Percentiles rank a stretch among this genome's conserved stretches.
phyloP scores from a whole-genome alignment of 352 stramenopile species.

The Thalassiosira sp. region DNA sequence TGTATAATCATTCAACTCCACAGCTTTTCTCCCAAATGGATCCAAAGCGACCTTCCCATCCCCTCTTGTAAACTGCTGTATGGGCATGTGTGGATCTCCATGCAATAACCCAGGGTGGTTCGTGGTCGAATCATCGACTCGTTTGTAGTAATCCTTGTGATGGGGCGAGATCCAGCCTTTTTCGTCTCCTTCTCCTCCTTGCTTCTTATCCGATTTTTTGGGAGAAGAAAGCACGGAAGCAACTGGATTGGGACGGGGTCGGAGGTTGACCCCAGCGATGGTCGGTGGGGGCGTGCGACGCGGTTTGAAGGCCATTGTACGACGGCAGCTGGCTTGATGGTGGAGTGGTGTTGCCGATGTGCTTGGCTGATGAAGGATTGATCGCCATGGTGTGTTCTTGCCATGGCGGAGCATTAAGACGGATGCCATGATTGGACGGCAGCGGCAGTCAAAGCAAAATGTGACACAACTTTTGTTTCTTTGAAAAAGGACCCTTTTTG shows the following conservation, averaged over 20 bases:
- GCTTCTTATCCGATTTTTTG: not conserved
- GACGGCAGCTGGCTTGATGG: not conserved
- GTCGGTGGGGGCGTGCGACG: constrained; percentile 45
- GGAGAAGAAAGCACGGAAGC: not conserved
- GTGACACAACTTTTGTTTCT: not conserved
- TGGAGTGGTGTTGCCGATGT: not conserved
- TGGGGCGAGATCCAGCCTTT: constrained; percentile 44
- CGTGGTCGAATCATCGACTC: constrained; percentile 36
- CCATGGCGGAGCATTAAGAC: constrained; percentile 10
- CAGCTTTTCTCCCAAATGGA: constrained; percentile 1
- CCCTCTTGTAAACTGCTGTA: constrained; percentile 19
- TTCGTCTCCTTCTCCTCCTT: constrained; percentile 9
- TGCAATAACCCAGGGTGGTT: constrained; percentile 35
- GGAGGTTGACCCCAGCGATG: constrained; percentile 36
- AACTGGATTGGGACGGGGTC: constrained; percentile 23
- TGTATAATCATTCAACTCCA: constrained; percentile 33
- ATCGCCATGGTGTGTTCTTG: constrained; percentile 9
- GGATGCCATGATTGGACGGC: constrained; percentile 24
- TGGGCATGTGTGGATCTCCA: constrained; percentile 57
- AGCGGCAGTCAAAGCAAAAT: not conserved
- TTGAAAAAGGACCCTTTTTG: too few species aligned
- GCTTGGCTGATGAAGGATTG: too few species aligned
- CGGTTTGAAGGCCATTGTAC: constrained; percentile 37
- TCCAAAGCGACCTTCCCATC: constrained; percentile 25
- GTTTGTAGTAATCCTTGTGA: constrained; percentile 49